These are phyloP conservation scores for Alternaria brassicicola DNA, from an alignment of 2,329 filamentous ascomycete genomes.

Conservation along the genomic window DNA sequence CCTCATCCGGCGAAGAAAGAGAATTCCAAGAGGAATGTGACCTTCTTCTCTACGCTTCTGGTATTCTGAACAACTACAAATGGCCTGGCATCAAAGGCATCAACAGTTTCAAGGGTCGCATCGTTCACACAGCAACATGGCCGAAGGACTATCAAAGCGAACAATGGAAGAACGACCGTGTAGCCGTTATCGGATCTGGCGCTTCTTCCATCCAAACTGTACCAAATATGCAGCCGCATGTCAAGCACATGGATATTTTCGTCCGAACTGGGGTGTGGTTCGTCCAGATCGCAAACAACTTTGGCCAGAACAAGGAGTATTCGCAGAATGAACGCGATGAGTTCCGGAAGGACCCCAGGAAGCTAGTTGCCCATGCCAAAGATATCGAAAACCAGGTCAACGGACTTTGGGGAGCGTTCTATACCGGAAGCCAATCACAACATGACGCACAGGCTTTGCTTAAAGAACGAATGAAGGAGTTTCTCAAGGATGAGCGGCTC, in stretches of 20 bases:
- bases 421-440: conserved; percentile 52
- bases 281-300: conserved; percentile 55
- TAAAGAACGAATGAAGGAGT: conserved; percentile 55
- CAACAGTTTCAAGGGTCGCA: conserved; percentile 54
- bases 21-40: conserved; percentile 55
- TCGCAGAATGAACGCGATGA: conserved; percentile 50
- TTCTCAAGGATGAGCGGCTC: conserved; percentile 59
- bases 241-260: conserved; percentile 55
- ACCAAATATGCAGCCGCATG: conserved; percentile 55
- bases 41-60: conserved; percentile 53
- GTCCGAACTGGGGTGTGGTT: conserved; percentile 56
- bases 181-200: conserved; percentile 55
- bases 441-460: conserved; percentile 49
- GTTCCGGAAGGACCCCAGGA: conserved; percentile 52
- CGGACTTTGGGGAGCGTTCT: conserved; percentile 56
- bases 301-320: conserved; percentile 55
- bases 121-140: conserved; percentile 56
- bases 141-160: conserved; percentile 53
- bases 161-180: conserved; percentile 49
- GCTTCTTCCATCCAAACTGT: conserved; percentile 56
- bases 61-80: conserved; percentile 51
- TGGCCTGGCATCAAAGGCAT: conserved; percentile 51
- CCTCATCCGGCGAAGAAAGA: conserved; percentile 38
- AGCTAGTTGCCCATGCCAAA: conserved; percentile 54
- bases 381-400: conserved; percentile 57